Base-by-base conservation (phyloP, 768 basidiomycete genomes). In the Agaricus blazei region DNA sequence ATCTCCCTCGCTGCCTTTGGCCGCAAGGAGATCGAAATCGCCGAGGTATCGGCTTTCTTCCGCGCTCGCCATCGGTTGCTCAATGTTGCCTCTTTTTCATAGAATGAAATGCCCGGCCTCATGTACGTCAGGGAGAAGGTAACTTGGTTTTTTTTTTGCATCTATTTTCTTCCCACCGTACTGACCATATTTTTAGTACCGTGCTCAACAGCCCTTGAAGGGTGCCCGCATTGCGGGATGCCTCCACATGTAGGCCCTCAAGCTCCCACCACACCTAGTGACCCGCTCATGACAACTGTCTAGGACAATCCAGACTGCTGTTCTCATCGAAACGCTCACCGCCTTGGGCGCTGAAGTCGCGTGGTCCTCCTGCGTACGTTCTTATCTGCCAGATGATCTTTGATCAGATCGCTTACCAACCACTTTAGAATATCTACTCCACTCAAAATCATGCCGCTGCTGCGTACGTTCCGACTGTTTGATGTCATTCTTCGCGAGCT, bases 361-460 rank as follows among this genome's bases (percentile, higher is more conserved):
- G 62, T 99, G 97, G 97, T 99, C 97, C 27, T 98, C 94, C 62
- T 98, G 94, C 73, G 91, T 93, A 71, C 44, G 88, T 78, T 36
- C 29, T 11, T 45, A 38, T 34, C 7, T 34, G 8, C 34, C 5
- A 11, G 34, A 34, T 34, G 34, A 3, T 34, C 34, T 34, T 34
- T 8, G 11, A 34, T 34, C 5, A 34, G 3, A 34, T 11, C 34
- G 7, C 11, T 34, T 24, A 49, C n/a, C 29, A 31, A 19, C 40
- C 12, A 6, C 51, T 24, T 44, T 65, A 93, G 92, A 98, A 99
- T 79, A 99, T 99, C 71, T 99, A 96, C 78, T 98, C 97, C 49
- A 99, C 97, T 51, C 97, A 99, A 75, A 97, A 99, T 71, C 97
- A 99, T 75, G 97, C 97, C 51, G 97, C 97, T 52, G 90, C 97